Conservation (phyloP, 768 basidiomycete species). For the Lactarius trivialis region DNA sequence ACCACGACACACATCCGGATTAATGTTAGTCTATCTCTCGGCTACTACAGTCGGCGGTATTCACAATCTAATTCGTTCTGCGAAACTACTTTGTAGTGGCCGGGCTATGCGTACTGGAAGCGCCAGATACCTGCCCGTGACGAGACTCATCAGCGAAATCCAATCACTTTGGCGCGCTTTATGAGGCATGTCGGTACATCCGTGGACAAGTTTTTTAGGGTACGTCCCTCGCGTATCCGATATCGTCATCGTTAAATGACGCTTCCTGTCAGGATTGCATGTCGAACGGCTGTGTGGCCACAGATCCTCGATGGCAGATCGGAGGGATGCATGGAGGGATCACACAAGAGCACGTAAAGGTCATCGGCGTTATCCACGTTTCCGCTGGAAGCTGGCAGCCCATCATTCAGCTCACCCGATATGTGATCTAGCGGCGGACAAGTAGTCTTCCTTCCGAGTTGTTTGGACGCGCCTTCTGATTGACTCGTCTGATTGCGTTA, state of each 20-base stretch:
- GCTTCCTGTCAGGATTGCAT: neutral
- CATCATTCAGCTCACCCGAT: conserved; percentile 9
- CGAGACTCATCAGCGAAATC: neutral
- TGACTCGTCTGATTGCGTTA: neutral
- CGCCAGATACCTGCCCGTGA: conserved; percentile 8
- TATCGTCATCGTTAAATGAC: neutral
- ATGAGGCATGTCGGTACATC: conserved; percentile 6
- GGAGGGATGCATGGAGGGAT: neutral
- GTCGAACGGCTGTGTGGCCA: neutral
- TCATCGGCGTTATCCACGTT: conserved; percentile 12
- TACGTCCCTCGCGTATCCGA: neutral
- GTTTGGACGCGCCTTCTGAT: neutral
- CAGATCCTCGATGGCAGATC: neutral
- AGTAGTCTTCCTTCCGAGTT: neutral
- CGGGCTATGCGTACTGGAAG: neutral
- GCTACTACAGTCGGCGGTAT: neutral
- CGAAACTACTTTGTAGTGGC: neutral
- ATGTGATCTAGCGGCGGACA: neutral
- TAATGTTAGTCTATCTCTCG: neutral
- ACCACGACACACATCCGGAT: neutral
- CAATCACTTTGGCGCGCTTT: conserved; percentile 4
- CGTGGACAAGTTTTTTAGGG: conserved; percentile 2
- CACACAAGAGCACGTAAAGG: neutral
- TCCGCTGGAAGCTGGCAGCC: conserved; percentile 15
- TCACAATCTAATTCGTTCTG: neutral